Base-by-base conservation (phyloP, 2,329 filamentous ascomycete species). In the Fusarium stilboides region DNA sequence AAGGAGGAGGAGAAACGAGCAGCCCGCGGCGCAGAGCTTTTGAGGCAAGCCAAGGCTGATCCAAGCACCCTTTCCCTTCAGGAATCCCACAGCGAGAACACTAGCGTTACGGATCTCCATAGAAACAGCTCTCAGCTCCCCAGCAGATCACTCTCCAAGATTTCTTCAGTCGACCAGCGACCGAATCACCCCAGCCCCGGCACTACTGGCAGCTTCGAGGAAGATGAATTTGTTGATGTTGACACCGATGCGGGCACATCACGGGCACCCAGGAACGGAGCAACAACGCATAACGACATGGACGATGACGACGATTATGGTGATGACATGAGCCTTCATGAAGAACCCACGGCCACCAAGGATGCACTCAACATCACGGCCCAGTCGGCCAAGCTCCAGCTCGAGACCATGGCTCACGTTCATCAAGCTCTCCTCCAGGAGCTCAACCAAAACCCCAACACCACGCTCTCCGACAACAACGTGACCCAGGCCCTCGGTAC, bases 331-430 rank as follows among this genome's bases (percentile, higher is more conserved):
- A 97, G 94, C 74, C 91, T 91, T 54, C 91, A 88, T 60, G 93
- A 97, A 67, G 83, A 90, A 34, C 89, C 88, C 10, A 88, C 91
- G 2, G 89, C 90, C 34, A 94, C 89, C 75, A 97, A 97, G 76
- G 96, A 99, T 78, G 94, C 96, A 2, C 94, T 98, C 80, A 95
- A 95, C 77, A 98, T 99, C 75, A 98, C 95, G 5, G 96, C 96
- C 1, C 95, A 98, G 78, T 98, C 96, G 15, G 94, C 94, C 13
- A 95, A 92, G 77, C 82, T 98, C 33, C 96, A 99, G 79, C 88
- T 99, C 7, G 95, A 98, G 76, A 91, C 97, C 42, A 88, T 99
- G 71, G 90, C 92, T 8, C 91, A 93, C 72, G 94, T 99, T 26
- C 94, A 94, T 59, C 84, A 89, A n/a, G 94, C 94, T 5, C 83